Base-by-base conservation (phyloP, 129 eudicot genomes). In the Logfia minima region DNA sequence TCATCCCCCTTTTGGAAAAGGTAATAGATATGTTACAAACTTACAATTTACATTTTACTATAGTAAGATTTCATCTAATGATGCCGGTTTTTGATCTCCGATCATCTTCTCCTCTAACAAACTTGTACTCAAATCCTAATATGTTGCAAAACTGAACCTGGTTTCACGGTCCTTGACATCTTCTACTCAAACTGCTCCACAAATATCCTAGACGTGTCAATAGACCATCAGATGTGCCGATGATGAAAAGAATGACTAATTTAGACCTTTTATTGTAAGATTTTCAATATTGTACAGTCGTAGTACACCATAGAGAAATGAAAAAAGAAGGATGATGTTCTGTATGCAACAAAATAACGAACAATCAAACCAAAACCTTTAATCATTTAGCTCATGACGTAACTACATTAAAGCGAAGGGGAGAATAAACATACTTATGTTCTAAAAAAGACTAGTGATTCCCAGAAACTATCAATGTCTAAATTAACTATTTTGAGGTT, bases 401-500 rank as follows among this genome's bases (percentile, higher is more conserved):
- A 19, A 59, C 65, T 59, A 59, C 28, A 23, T n/a, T 59, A 21
- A 59, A 21, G 65, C 3, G 10, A 23, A 21, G 65, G 67, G 24
- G 45, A 16, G 10, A 31, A 66, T 66, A 31, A 66, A 8, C 24
- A 21, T 13, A 66, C 5, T 16, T 17, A 16, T 31, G 24, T 31
- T 28, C 4, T 31, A 23, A 32, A 31, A 66, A 66, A n/a, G 45
- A 9, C 19, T 17, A 19, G 16, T 0, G 23, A 34, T 5, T 66
- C 32, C 45, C 21, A 28, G 48, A 18, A n/a, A 31, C 70, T 62
- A 29, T 9, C 18, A 32, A 65, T 3, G 34, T 28, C 70, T 66
- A 18, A 63, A 18, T 18, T 18, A 62, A 3, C 19, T 58, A 87
- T 35, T 81, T 62, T 18, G 88, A 73, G 31, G 84, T 0, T 3